Conservation (phyloP, 208 protist genomes). For the Wallacemonas sp. region DNA sequence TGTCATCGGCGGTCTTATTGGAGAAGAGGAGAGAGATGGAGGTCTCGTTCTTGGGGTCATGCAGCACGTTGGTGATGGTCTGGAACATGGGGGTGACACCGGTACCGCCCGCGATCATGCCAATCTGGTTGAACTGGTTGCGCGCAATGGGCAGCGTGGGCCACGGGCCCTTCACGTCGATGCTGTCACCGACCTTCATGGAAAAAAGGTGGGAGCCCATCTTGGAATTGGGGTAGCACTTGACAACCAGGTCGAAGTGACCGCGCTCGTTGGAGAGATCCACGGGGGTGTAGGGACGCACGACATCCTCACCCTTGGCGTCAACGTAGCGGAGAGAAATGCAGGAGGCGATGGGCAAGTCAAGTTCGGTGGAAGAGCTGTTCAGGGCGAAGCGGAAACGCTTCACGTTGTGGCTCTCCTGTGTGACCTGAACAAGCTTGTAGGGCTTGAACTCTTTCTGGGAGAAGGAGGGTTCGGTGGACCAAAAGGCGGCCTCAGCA, state of each 20-base stretch:
- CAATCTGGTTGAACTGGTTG: conserved; percentile 68
- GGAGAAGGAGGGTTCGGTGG: conserved; percentile 45
- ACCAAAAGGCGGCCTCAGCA: conserved; percentile 24
- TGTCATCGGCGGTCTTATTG: conserved; percentile 80
- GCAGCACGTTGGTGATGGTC: conserved; percentile 64
- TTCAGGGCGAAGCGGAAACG: conserved; percentile 63
- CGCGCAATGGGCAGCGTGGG: conserved; percentile 64
- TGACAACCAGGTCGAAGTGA: conserved; percentile 75
- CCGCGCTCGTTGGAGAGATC: conserved; percentile 52
- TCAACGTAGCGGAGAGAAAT: conserved; percentile 65
- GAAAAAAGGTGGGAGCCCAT: conserved; percentile 87
- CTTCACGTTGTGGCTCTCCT: conserved; percentile 69
- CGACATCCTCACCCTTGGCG: conserved; percentile 58
- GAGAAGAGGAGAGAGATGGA: conserved; percentile 71
- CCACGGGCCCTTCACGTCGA: conserved; percentile 84
- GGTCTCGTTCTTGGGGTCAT: conserved; percentile 53
- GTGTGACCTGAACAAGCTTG: conserved; percentile 50
- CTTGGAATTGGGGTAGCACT: conserved; percentile 84
- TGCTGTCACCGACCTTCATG: conserved; percentile 80
- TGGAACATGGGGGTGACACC: conserved; percentile 93
- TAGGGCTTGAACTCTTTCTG: conserved; percentile 62
- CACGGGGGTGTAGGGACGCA: conserved; percentile 80
- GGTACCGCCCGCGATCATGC: conserved; percentile 88
- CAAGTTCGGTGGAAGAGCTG: conserved; percentile 29
- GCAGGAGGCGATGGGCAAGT: conserved; percentile 57